These are phyloP conservation scores for Diplodia seriata DNA, from an alignment of 2,329 filamentous ascomycete species.

Conservation along the genomic window DNA sequence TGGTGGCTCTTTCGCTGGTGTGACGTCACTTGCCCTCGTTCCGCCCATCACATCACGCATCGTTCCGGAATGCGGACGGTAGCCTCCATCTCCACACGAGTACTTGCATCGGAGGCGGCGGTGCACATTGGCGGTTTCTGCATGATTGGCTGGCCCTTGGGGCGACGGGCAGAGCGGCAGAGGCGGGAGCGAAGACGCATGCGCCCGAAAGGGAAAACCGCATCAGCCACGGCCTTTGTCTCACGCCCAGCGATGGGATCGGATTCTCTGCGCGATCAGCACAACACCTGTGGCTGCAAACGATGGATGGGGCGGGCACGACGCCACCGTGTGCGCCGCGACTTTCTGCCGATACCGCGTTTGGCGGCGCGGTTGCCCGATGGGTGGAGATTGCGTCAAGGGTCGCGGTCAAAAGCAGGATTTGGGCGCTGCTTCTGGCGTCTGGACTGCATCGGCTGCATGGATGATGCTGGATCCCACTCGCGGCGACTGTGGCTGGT, in stretches of 20 bases:
- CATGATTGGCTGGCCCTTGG: background rate
- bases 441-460: constrained; percentile 10
- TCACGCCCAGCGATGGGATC: background rate
- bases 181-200: background rate
- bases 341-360: background rate
- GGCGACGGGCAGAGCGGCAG: background rate
- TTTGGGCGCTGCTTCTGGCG: constrained; percentile 11
- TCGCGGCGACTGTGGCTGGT: constrained; percentile 16
- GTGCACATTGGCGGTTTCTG: background rate
- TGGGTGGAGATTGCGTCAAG: constrained; percentile 20
- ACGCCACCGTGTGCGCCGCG: background rate
- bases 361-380: constrained; percentile 15
- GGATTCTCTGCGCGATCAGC: background rate
- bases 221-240: constrained; percentile 9
- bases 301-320: background rate
- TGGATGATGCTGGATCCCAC: constrained; percentile 22
- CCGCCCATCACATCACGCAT: background rate
- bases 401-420: constrained; percentile 17
- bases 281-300: constrained; percentile 4
- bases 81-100: background rate
- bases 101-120: background rate
- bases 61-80: constrained; percentile 15
- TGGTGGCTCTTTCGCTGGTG: background rate
- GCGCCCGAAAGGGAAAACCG: background rate
- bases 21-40: constrained; percentile 7